phyloP scores from a whole-genome alignment of 148 eudicot species.

The Selenicereus undatus region DNA sequence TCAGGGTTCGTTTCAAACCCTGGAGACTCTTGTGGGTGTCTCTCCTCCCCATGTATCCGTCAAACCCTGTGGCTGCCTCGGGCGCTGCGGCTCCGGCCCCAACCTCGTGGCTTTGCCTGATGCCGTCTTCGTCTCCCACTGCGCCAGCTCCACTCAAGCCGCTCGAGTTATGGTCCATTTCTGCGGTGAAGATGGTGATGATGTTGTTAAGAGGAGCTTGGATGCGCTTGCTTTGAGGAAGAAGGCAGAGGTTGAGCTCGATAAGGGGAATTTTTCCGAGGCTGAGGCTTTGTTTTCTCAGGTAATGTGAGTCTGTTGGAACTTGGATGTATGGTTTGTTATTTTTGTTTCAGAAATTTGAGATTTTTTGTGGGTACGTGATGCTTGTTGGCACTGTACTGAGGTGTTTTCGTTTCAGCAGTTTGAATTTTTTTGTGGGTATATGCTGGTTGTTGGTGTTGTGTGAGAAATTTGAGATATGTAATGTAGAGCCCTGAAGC shows the following conservation, averaged over 20 bases:
- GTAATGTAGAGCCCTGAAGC: not conserved
- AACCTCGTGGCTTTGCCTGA: constrained; percentile 58
- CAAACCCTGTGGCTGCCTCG: constrained; percentile 62
- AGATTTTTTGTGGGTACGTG: not conserved
- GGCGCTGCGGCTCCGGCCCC: constrained; percentile 70
- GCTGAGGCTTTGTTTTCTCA: constrained; percentile 59
- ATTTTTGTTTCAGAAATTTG: not conserved
- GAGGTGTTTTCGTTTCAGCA: not conserved
- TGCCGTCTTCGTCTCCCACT: constrained; percentile 38
- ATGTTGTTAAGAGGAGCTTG: constrained; percentile 40
- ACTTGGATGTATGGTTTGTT: not conserved
- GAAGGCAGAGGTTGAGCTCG: constrained; percentile 53
- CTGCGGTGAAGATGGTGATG: constrained; percentile 20
- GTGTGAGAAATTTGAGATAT: not conserved
- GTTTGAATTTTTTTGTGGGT: not conserved
- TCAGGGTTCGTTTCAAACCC: constrained; percentile 53
- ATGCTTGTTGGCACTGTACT: not conserved
- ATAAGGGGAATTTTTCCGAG: constrained; percentile 25
- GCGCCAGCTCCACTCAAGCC: constrained; percentile 57
- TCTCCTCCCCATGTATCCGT: constrained; percentile 54
- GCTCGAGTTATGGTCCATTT: constrained; percentile 7
- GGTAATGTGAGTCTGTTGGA: constrained; percentile 26
- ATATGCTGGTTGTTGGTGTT: not conserved
- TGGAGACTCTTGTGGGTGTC: constrained; percentile 47
- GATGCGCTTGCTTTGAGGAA: constrained; percentile 72